Evolutionary conservation across 1,139 yeast species (phyloP).

Genomic region (Protomyces macrosporus): DNA sequence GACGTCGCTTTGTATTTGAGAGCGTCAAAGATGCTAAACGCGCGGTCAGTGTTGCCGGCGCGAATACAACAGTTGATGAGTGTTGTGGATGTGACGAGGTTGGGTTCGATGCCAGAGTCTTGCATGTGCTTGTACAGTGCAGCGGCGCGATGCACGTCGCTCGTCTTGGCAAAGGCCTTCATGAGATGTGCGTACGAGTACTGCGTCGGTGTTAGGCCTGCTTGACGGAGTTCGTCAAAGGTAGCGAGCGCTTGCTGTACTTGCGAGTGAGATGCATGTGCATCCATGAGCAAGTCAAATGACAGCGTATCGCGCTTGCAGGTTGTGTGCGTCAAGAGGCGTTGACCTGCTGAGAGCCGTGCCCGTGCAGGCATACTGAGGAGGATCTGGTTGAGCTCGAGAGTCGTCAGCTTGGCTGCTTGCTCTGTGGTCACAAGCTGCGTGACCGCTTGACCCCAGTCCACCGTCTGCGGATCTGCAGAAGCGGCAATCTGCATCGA

Average conservation of each 20-base stretch:
- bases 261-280: conserved; percentile 17
- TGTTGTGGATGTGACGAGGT: conserved; percentile 25
- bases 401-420: not conserved
- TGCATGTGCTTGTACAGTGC: conserved; percentile 27
- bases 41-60: conserved; percentile 8
- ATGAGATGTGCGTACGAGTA: conserved; percentile 28
- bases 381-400: conserved; percentile 15
- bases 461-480: not conserved
- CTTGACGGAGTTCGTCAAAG: conserved; percentile 9
- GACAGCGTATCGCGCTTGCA: conserved; percentile 20
- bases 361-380: conserved; percentile 10
- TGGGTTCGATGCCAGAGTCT: conserved; percentile 23
- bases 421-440: not conserved
- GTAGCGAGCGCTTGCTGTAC: conserved; percentile 12
- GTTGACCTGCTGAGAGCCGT: not conserved
- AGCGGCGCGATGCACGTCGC: conserved; percentile 6
- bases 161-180: conserved; percentile 21
- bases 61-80: conserved; percentile 26
- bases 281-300: conserved; percentile 27
- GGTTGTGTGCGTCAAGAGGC: not conserved
- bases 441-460: conserved; percentile 1
- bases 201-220: conserved; percentile 19
- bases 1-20: conserved; percentile 19
- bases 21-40: conserved; percentile 23
- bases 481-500: not conserved